A percentile compares a stretch with the other conserved stretches of the same genome.
These are phyloP conservation scores for Aspergillus sp. DNA, from an alignment of 2,329 filamentous ascomycete genomes.

Conservation along the genomic window DNA sequence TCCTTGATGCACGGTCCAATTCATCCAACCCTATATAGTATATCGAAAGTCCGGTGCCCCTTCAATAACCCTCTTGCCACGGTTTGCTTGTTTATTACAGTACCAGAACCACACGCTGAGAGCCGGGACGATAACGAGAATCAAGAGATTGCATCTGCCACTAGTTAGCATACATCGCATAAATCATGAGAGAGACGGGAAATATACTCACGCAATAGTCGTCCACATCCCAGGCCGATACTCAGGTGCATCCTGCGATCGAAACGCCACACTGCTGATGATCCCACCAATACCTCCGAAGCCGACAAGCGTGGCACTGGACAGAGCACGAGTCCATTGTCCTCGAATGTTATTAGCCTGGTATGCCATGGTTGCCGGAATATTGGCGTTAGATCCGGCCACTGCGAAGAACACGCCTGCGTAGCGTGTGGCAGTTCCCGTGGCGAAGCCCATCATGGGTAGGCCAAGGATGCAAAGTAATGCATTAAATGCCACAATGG, in stretches of 20 bases:
- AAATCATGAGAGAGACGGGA: background rate
- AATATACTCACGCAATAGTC: slow-evolving; percentile 23
- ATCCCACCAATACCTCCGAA: slow-evolving; percentile 75
- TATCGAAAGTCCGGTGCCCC: slow-evolving; percentile 33
- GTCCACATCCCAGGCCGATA: slow-evolving; percentile 30
- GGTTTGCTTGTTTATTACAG: slow-evolving; percentile 29
- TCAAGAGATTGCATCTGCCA: slow-evolving; percentile 27
- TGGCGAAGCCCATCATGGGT: slow-evolving; percentile 64
- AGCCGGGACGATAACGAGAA: slow-evolving; percentile 21
- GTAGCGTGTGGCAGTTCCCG: slow-evolving; percentile 54
- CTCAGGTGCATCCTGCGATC: slow-evolving; percentile 31
- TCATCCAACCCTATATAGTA: slow-evolving; percentile 16
- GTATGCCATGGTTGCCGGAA: slow-evolving; percentile 68
- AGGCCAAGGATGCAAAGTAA: slow-evolving; percentile 62
- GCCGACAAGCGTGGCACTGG: slow-evolving; percentile 67
- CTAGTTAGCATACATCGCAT: too few species aligned
- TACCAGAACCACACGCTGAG: slow-evolving; percentile 27
- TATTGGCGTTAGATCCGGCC: slow-evolving; percentile 68
- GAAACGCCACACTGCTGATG: slow-evolving; percentile 67
- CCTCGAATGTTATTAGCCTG: slow-evolving; percentile 84
- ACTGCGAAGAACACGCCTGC: slow-evolving; percentile 69
- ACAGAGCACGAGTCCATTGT: slow-evolving; percentile 80
- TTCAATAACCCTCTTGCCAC: slow-evolving; percentile 29
- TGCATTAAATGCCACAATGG: slow-evolving; percentile 61
- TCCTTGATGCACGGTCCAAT: too few species aligned